A percentile compares a stretch with the other conserved stretches of the same genome.
Conservation (phyloP, 2,329 filamentous ascomycete genomes). For the Alternaria dauci region DNA sequence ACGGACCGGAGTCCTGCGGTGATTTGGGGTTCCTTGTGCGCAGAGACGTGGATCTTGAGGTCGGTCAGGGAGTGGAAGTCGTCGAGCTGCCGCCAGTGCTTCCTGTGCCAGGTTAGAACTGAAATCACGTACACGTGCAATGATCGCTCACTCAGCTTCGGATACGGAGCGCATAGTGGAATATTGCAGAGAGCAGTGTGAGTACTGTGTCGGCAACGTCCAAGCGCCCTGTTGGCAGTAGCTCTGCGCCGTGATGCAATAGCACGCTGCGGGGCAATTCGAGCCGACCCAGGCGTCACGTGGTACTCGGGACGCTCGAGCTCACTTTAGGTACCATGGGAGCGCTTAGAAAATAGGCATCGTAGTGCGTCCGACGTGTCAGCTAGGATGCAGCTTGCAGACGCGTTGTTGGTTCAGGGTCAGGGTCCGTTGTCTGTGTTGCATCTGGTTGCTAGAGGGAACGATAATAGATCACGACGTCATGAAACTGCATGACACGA, state of each 20-base stretch:
- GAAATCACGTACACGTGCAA: background rate
- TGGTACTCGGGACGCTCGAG: background rate
- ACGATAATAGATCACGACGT: constrained; percentile 12
- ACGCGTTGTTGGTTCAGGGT: constrained; percentile 8
- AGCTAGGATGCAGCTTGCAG: background rate
- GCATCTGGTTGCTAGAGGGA: constrained; percentile 1
- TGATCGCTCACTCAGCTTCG: constrained; percentile 43
- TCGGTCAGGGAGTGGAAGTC: constrained; percentile 49
- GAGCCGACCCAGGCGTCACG: constrained; percentile 20
- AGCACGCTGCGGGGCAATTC: constrained; percentile 30
- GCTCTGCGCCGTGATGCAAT: constrained; percentile 28
- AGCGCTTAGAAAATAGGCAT: background rate
- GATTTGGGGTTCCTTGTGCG: constrained; percentile 47
- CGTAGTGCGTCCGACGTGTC: background rate
- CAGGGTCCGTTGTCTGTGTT: constrained; percentile 6
- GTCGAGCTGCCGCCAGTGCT: constrained; percentile 49
- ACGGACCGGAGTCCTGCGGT: constrained; percentile 80
- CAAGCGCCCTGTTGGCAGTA: constrained; percentile 46
- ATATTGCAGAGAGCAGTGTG: constrained; percentile 14
- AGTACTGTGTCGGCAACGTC: constrained; percentile 15
- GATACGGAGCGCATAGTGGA: constrained; percentile 43
- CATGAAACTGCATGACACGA: constrained; percentile 3
- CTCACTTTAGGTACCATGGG: background rate
- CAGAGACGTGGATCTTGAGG: constrained; percentile 49
- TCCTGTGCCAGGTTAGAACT: constrained; percentile 36